phyloP scores from a whole-genome alignment of 805 yeast species.

The Danielozyma ontarioensis region DNA sequence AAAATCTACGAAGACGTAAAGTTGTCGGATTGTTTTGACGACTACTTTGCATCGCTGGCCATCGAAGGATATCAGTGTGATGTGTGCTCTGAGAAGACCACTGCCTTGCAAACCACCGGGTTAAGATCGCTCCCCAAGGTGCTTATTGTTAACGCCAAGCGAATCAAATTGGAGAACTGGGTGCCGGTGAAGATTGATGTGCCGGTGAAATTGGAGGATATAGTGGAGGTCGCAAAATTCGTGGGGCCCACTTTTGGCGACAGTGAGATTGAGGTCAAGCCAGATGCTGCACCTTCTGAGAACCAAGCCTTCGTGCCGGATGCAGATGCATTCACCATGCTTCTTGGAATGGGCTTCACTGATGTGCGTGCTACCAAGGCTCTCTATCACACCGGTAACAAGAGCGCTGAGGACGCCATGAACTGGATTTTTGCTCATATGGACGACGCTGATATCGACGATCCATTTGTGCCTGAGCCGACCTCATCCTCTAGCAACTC shows the following conservation, averaged over 20 bases:
- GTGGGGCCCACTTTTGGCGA: conserved; percentile 36
- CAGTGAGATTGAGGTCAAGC: conserved; percentile 6
- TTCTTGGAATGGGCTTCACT: conserved; percentile 86
- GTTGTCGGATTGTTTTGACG: conserved; percentile 44
- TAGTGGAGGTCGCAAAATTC: conserved; percentile 40
- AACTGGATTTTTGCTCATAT: conserved; percentile 86
- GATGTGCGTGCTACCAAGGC: conserved; percentile 62
- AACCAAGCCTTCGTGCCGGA: conserved; percentile 50
- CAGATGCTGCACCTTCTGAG: background rate
- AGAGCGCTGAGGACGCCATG: conserved; percentile 66
- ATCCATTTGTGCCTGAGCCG: conserved; percentile 38
- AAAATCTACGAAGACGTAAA: conserved; percentile 45
- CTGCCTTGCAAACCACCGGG: conserved; percentile 35
- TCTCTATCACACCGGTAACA: conserved; percentile 66
- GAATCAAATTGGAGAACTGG: conserved; percentile 87
- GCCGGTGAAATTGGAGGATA: conserved; percentile 52
- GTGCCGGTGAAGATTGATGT: conserved; percentile 77
- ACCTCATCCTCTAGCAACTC: conserved; percentile 4
- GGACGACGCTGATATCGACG: conserved; percentile 79
- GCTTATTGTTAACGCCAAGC: conserved; percentile 65
- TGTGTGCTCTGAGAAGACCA: conserved; percentile 35
- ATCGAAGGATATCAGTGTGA: conserved; percentile 62
- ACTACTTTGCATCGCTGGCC: conserved; percentile 42
- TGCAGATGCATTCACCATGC: conserved; percentile 44
- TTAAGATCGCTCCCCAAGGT: conserved; percentile 66